Conservation (phyloP, 495 filamentous ascomycete genomes). For the Penicillium antarcticum region DNA sequence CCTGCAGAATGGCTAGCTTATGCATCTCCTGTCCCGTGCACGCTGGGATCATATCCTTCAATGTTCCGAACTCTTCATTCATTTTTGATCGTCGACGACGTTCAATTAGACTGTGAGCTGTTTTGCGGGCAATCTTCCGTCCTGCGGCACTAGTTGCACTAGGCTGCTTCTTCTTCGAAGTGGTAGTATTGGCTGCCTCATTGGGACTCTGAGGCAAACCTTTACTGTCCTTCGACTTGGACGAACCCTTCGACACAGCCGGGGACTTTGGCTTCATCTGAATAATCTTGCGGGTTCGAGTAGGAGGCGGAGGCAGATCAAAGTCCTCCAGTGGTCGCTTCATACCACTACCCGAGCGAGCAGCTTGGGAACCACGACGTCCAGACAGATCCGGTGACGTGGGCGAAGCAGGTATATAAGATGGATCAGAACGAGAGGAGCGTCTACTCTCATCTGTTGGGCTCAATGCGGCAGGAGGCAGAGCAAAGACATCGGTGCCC, state of each 20-base stretch:
- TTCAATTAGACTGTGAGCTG: constrained; percentile 94
- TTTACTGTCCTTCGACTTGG: constrained; percentile 30
- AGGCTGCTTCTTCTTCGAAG: constrained; percentile 65
- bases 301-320: constrained; percentile 86
- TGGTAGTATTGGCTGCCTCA: constrained; percentile 20
- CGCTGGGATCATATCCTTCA: constrained; percentile 95
- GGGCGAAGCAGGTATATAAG: constrained; percentile 55
- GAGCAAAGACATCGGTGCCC: constrained; percentile 63
- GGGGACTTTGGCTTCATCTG: constrained; percentile 76
- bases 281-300: constrained; percentile 90
- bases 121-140: constrained; percentile 91
- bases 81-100: constrained; percentile 89
- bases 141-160: constrained; percentile 74
- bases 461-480: constrained; percentile 79
- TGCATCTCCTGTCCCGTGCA: constrained; percentile 93
- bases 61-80: constrained; percentile 94
- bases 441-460: constrained; percentile 39
- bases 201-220: constrained; percentile 17
- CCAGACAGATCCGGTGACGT: constrained; percentile 44
- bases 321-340: constrained; percentile 56
- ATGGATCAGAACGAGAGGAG: constrained; percentile 41
- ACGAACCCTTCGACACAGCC: constrained; percentile 20
- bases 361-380: constrained; percentile 47
- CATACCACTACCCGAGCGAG: constrained; percentile 51
- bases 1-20: constrained; percentile 94